Conservation (phyloP, 805 yeast species). For the Lipomyces japonicus region DNA sequence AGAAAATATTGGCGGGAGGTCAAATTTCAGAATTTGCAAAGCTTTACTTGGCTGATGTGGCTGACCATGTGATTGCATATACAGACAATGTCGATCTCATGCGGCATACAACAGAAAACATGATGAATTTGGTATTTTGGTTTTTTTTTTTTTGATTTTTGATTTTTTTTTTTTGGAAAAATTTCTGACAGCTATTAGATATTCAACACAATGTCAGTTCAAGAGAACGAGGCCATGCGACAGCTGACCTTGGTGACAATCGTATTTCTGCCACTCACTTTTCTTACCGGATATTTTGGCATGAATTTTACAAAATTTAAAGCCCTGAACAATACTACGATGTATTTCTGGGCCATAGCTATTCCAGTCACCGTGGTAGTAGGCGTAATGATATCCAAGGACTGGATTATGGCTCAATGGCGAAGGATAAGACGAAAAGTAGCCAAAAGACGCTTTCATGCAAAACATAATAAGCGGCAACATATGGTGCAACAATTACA, state of each 20-base stretch:
- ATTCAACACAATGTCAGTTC: constrained; percentile 56
- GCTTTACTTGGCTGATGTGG: constrained; percentile 52
- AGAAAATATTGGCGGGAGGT: constrained; percentile 19
- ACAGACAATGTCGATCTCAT: constrained; percentile 54
- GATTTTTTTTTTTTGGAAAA: background rate
- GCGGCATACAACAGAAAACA: constrained; percentile 50
- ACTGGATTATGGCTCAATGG: constrained; percentile 1
- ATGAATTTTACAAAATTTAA: constrained; percentile 50
- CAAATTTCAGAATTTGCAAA: constrained; percentile 45
- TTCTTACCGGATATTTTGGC: constrained; percentile 60
- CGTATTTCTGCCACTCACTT: constrained; percentile 55
- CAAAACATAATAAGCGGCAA: too few species aligned
- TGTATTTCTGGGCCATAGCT: constrained; percentile 50
- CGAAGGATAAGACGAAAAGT: constrained; percentile 6
- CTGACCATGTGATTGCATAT: constrained; percentile 52
- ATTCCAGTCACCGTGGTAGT: constrained; percentile 39
- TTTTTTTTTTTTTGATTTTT: background rate
- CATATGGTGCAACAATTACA: too few species aligned
- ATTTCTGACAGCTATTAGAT: constrained; percentile 37
- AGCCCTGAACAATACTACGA: constrained; percentile 41
- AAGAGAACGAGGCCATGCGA: constrained; percentile 53
- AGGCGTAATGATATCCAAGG: constrained; percentile 33
- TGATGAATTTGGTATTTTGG: constrained; percentile 41
- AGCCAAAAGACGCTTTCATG: background rate
- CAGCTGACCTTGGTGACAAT: constrained; percentile 55